phyloP scores from a whole-genome alignment of 345 rosid genomes.

The Pistacia atlantica region DNA sequence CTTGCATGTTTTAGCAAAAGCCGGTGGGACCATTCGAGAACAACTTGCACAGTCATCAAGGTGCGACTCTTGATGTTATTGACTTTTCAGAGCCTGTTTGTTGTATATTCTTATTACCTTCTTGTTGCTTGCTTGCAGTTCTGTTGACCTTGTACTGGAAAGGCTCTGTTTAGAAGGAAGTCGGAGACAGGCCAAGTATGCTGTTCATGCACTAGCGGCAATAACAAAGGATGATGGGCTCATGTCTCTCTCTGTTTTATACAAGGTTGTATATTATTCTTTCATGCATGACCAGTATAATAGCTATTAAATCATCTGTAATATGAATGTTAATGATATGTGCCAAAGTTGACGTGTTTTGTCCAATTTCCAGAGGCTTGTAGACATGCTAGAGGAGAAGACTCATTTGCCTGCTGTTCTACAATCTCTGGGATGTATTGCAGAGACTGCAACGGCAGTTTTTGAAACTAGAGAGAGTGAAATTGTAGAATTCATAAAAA shows the following conservation, averaged over 20 bases:
- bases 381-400: constrained; percentile 91
- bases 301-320: neutral
- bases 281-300: constrained; percentile 10
- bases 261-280: constrained; percentile 59
- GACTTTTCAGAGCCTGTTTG: constrained; percentile 12
- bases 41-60: constrained; percentile 80
- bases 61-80: constrained; percentile 41
- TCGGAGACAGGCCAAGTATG: constrained; percentile 92
- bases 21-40: constrained; percentile 94
- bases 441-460: constrained; percentile 95
- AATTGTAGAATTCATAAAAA: constrained; percentile 71
- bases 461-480: constrained; percentile 96
- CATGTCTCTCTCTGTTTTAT: constrained; percentile 91
- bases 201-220: constrained; percentile 96
- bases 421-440: constrained; percentile 95
- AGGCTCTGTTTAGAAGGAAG: constrained; percentile 93
- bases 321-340: constrained; percentile 3
- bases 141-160: constrained; percentile 90
- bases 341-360: constrained; percentile 29
- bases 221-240: constrained; percentile 98
- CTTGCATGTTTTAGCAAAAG: constrained; percentile 89
- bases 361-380: constrained; percentile 75
- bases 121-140: constrained; percentile 54
- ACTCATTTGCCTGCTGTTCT: constrained; percentile 88
- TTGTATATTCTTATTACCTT: constrained; percentile 31